Conservation (phyloP, 2,329 filamentous ascomycete genomes). For the Fusarium sp. region DNA sequence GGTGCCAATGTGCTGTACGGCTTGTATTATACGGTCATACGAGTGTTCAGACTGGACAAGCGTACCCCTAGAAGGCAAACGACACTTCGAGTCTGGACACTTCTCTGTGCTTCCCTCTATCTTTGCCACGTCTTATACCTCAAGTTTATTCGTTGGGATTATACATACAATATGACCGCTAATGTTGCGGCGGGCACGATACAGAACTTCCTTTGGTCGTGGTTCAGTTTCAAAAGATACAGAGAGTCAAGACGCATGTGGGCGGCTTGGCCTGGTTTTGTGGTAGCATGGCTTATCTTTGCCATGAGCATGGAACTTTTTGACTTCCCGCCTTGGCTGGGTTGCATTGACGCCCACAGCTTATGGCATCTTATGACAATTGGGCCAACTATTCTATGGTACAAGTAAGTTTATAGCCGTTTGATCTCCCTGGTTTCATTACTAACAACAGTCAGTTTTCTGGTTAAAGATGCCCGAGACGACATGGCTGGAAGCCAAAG, state of each 20-base stretch:
- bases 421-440: not conserved
- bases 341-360: slow-evolving; percentile 91
- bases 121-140: slow-evolving; percentile 83
- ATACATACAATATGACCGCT: slow-evolving; percentile 97
- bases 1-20: slow-evolving; percentile 92
- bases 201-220: slow-evolving; percentile 87
- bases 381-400: slow-evolving; percentile 88
- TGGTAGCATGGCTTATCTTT: slow-evolving; percentile 90
- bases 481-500: slow-evolving; percentile 78
- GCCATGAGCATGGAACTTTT: slow-evolving; percentile 97
- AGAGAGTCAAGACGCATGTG: slow-evolving; percentile 77
- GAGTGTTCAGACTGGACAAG: slow-evolving; percentile 85
- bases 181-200: slow-evolving; percentile 86
- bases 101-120: slow-evolving; percentile 78
- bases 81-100: slow-evolving; percentile 80
- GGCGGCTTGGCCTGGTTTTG: slow-evolving; percentile 90
- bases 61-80: slow-evolving; percentile 56
- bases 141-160: slow-evolving; percentile 89
- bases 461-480: slow-evolving; percentile 86
- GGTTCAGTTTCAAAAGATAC: slow-evolving; percentile 83
- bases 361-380: slow-evolving; percentile 97
- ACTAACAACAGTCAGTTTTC: slow-evolving; percentile 71
- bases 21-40: slow-evolving; percentile 84
- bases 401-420: slow-evolving; percentile 78
- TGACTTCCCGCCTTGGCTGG: slow-evolving; percentile 88